phyloP scores from a whole-genome alignment of 2,329 filamentous ascomycete species.

The Thyridium curvatum region DNA sequence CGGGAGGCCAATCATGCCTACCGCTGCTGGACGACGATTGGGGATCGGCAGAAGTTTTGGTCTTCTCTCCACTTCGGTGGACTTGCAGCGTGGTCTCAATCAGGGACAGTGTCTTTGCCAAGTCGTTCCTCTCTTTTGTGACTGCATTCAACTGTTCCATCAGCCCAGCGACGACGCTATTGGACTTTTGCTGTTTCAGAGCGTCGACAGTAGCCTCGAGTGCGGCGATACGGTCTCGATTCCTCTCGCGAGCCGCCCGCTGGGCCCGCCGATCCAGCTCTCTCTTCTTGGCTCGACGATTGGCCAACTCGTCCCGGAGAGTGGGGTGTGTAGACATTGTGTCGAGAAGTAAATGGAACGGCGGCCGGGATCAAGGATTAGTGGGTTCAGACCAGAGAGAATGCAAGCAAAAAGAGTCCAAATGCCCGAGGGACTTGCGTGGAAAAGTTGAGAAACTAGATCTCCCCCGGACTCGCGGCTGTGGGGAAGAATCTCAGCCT shows the following conservation, averaged over 20 bases:
- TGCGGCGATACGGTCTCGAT: conserved; percentile 21
- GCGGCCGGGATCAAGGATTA: too few relatives aligned
- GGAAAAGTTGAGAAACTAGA: too few relatives aligned
- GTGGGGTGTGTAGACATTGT: too few relatives aligned
- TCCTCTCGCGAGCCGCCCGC: conserved; percentile 21
- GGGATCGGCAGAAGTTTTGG: conserved; percentile 1
- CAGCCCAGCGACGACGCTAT: conserved; percentile 13
- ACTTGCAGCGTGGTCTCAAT: conserved; percentile 9
- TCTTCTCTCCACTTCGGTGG: conserved; percentile 1
- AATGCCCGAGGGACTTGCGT: too few relatives aligned
- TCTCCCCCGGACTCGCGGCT: too few relatives aligned
- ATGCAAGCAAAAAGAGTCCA: too few relatives aligned
- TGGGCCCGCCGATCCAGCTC: conserved; percentile 24
- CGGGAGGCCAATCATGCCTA: too few relatives aligned
- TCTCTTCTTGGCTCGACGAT: conserved; percentile 14
- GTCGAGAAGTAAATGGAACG: too few relatives aligned
- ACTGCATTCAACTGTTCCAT: conserved; percentile 17
- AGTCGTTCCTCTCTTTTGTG: conserved; percentile 15
- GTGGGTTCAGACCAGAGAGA: too few relatives aligned
- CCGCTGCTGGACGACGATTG: too few relatives aligned
- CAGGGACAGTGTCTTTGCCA: conserved; percentile 7
- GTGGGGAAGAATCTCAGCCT: too few relatives aligned
- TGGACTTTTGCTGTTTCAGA: conserved; percentile 16
- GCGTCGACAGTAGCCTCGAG: conserved; percentile 20
- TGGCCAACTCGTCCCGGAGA: too few relatives aligned